Evolutionary conservation across 805 yeast species (phyloP), one percentile per base, ranked within the genome.

Genomic region (Dipodascus albidus): DNA sequence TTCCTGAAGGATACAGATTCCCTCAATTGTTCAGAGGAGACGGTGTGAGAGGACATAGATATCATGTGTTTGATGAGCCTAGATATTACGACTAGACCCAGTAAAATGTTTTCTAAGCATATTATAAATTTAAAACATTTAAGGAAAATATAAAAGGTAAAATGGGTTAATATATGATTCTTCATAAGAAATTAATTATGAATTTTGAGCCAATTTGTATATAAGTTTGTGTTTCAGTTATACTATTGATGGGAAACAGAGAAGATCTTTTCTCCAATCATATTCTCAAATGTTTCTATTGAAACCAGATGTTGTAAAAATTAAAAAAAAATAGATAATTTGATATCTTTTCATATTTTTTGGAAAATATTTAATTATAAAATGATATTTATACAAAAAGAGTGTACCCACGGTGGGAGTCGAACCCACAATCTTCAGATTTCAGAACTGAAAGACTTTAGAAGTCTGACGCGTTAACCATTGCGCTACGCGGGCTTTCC

Each of bases 61-160:
- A 85, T 74, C 98, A 93, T 67, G 99, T 93, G 0, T 89, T 93
- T 68, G 93, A 88, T 59, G 93, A 85, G 67, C 99, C 99, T 2
- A 77, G 95, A 58, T 90, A 90, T 65, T 88, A 49, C 50, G 60
- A 50, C 19, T 27, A 27, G 33, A 27, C n/a, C n/a, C n/a, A n/a
- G n/a, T n/a, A n/a, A n/a, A n/a, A n/a, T n/a, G n/a, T n/a, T n/a
- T n/a, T 27, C 33, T 27, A 6, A 6, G 33, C 33, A 27, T 27
- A 27, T 27, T 27, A 27, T 6, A 27, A 6, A 27, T 6, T 6
- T 27, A 27, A 6, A 27, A 27, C 33, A 27, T 27, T 27, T 6
- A 11, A 27, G 9, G 33, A 27, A 27, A 27, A 27, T 27, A 27
- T 27, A 11, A 11, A 11, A 6, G 33, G 33, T 6, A 6, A 6